These are phyloP conservation scores for Candida hungchunana DNA, from an alignment of 805 yeast genomes.

Conservation along the genomic window DNA sequence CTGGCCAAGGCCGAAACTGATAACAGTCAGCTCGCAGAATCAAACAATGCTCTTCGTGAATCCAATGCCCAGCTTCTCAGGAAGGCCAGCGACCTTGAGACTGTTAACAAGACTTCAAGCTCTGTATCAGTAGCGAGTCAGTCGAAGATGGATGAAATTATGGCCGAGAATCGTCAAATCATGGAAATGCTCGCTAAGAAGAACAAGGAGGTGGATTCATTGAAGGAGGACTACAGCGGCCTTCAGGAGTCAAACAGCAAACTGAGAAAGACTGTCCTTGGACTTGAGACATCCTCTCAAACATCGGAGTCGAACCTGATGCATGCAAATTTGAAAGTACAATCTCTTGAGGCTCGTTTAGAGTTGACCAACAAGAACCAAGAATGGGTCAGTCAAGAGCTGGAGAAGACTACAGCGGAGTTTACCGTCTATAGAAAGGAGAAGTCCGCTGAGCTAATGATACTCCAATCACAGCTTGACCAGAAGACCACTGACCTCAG, in stretches of 20 bases:
- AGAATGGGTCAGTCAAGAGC: constrained; percentile 38
- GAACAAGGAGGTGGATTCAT: constrained; percentile 31
- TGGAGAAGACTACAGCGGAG: constrained; percentile 31
- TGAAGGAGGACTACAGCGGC: constrained; percentile 36
- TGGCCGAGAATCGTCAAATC: constrained; percentile 28
- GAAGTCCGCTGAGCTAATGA: constrained; percentile 24
- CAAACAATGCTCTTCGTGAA: constrained; percentile 19
- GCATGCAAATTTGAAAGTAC: constrained; percentile 31
- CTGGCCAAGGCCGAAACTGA: constrained; percentile 23
- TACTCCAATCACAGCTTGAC: constrained; percentile 29
- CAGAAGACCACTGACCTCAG: constrained; percentile 28
- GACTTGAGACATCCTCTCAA: constrained; percentile 35
- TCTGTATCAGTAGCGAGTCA: constrained; percentile 8
- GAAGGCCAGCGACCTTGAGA: constrained; percentile 16
- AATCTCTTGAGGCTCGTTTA: constrained; percentile 38
- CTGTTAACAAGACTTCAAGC: constrained; percentile 5
- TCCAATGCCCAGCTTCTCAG: constrained; percentile 22
- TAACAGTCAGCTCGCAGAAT: constrained; percentile 21
- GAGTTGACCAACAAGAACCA: constrained; percentile 37
- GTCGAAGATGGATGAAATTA: constrained; percentile 13
- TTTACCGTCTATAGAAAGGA: constrained; percentile 27
- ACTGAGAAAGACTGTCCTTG: constrained; percentile 37
- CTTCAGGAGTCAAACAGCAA: constrained; percentile 33
- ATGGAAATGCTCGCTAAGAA: constrained; percentile 34
- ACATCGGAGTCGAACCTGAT: constrained; percentile 26